Base-by-base conservation (phyloP, 2,329 filamentous ascomycete species). In the Westerdykella sp. region DNA sequence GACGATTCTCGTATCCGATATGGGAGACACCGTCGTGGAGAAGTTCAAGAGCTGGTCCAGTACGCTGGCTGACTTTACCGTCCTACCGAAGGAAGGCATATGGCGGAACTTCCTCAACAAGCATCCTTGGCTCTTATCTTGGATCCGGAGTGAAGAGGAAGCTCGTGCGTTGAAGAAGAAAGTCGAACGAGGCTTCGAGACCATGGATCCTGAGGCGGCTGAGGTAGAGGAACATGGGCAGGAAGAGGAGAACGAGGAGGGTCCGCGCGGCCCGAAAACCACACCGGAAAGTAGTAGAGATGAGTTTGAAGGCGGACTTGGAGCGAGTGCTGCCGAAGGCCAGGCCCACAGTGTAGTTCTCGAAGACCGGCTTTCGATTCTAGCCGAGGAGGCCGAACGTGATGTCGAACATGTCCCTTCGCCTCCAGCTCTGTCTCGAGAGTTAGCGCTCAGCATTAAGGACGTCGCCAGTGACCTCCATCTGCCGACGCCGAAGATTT, bases 21-120 rank as follows among this genome's bases (percentile, higher is more conserved):
- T 93, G 46, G 86, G 85, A 18, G 85, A 94, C 56, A 96, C 90
- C 0, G 77, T 95, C 15, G 83, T 95, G 11, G 68, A 70, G 2
- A 73, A 71, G 32, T 81, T 85, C 64, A 83, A 84, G 53, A 71
- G 73, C n/a, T 77, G 74, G 39, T 82, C 79, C 0, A 76, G 77
- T 46, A 68, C 67, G 2, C 46, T 85, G 1, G 83, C 80, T 0
- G 81, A 84, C 50, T 83, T 80, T 63, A 83, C 81, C 0, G 69
- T 87, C 13, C 68, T 86, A 40, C 83, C 83, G 0, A 78, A 79
- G 50, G 66, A 69, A n/a, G 79, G 76, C 2, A 72, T 77, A 3
- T 80, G 77, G 69, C 66, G 69, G 6, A 62, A 68, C 2, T 74
- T 78, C 36, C 52, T 83, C 1, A 60, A 71, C 14, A 67, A 64